These are phyloP conservation scores for Vaccinium vitisidaea DNA, from an alignment of 148 eudicot species.

Conservation along the genomic window DNA sequence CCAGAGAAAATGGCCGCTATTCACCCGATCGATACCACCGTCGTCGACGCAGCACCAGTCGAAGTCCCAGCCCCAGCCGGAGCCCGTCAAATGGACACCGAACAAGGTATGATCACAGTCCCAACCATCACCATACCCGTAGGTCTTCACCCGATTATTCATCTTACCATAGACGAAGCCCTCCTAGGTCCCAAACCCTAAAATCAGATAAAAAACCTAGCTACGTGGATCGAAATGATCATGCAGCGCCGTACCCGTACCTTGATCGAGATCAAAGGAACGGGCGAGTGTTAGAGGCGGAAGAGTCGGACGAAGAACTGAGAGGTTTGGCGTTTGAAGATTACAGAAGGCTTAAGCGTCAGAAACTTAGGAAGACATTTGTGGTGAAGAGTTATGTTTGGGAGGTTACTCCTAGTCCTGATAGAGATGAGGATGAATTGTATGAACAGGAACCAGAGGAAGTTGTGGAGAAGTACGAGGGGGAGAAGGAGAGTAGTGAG, in stretches of 20 bases:
- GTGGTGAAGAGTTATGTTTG: conserved; percentile 47
- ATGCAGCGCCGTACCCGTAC: conserved; percentile 23
- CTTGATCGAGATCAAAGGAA: conserved; percentile 48
- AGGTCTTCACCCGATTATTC: conserved; percentile 45
- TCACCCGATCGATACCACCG: conserved; percentile 33
- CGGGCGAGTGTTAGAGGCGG: conserved; percentile 44
- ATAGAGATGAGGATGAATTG: conserved; percentile 44
- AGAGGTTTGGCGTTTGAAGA: conserved; percentile 65
- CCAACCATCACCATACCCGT: conserved; percentile 22
- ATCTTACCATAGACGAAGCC: conserved; percentile 32
- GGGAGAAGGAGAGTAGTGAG: conserved; percentile 23
- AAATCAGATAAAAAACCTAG: conserved; percentile 20
- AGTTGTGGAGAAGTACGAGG: conserved; percentile 23
- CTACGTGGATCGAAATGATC: conserved; percentile 27
- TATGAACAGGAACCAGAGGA: conserved; percentile 34
- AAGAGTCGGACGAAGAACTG: conserved; percentile 72
- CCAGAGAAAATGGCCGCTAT: conserved; percentile 20
- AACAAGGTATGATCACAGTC: conserved; percentile 41
- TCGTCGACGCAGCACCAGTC: conserved; percentile 23
- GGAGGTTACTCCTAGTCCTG: conserved; percentile 87
- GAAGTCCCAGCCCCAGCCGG: conserved; percentile 42
- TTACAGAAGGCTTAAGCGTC: conserved; percentile 71
- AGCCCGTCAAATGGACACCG: conserved; percentile 16
- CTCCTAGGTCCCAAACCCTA: conserved; percentile 34
- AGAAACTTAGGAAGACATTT: conserved; percentile 59